Base-by-base conservation (phyloP, 352 stramenopile species). In the Phytophthora pluvialis region DNA sequence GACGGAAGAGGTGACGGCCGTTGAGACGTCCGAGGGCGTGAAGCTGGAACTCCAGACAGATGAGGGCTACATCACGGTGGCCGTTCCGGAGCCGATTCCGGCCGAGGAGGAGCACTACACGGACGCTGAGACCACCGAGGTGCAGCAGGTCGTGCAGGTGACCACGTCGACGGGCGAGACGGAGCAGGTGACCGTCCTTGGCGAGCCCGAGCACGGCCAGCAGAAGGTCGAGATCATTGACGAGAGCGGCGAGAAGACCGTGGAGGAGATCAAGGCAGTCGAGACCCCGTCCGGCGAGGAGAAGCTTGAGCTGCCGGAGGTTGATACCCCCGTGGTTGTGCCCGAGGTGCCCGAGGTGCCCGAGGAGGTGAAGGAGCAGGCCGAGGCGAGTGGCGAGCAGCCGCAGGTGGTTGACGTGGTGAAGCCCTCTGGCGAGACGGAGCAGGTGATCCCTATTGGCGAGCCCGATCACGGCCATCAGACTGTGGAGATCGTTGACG, bases 161-260 rank as follows among this genome's bases (percentile, higher is more conserved):
- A 49, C 43, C 25, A 51, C 52, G 0, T 5, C 50, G 2, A 16
- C 36, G 8, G 55, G 55, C 26, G 43, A 63, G 35, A 21, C 29
- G 25, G n/a, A 62, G 32, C 43, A 62, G 28, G 33, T 62, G 43
- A 47, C 43, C 21, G 6, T 62, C 16, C 38, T 54, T 16, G 54
- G 54, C 21, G 42, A 42, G 16, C 4, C 36, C 16, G 54, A 62
- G n/a, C 31, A 54, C 43, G 54, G 54, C 25, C n/a, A 39, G 2
- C 43, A 54, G 54, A 53, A 36, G 9, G 44, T 62, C 21, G 31
- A 62, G 54, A 53, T 62, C 43, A 39, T 16, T 18, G 33, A 62
- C 31, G 54, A 46, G 18, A 25, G 42, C 5, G 54, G 54, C 21
- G 32, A 29, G 4, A 40, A 11, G 12, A 62, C 54, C 12, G 25